Evolutionary conservation across 2,329 filamentous ascomycete genomes (phyloP).

Genomic region (Monosporascus sp.): DNA sequence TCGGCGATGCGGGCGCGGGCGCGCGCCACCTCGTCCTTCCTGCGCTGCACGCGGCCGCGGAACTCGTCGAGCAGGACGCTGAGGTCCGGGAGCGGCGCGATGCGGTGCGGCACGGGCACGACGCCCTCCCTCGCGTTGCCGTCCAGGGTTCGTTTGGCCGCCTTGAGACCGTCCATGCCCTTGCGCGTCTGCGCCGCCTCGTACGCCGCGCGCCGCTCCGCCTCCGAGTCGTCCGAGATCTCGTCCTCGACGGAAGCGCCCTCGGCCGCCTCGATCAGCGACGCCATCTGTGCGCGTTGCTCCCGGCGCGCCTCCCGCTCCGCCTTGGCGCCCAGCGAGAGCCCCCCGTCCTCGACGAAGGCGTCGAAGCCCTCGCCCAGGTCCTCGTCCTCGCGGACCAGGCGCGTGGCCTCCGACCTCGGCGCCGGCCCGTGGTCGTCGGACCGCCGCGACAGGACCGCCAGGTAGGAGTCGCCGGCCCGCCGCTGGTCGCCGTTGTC

Average conservation of each 20-base stretch:
- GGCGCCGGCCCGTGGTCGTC: conserved; percentile 34
- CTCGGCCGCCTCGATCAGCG: conserved; percentile 78
- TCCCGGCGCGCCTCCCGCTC: conserved; percentile 64
- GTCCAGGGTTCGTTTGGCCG: conserved; percentile 31
- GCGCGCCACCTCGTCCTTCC: conserved; percentile 50
- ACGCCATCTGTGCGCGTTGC: conserved; percentile 72
- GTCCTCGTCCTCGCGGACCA: conserved; percentile 84
- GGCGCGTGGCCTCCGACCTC: conserved; percentile 59
- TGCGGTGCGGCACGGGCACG: conserved; percentile 61
- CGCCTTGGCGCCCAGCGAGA: conserved; percentile 73
- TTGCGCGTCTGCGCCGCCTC: conserved; percentile 81
- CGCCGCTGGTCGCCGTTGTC: conserved; percentile 24
- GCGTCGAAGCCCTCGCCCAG: conserved; percentile 90
- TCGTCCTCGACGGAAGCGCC: conserved; percentile 37
- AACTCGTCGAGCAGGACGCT: conserved; percentile 63
- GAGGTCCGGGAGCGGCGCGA: conserved; percentile 73
- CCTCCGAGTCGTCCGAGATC: conserved; percentile 63
- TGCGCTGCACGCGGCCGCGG: conserved; percentile 52
- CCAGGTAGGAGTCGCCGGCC: conserved; percentile 24
- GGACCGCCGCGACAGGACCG: conserved; percentile 30
- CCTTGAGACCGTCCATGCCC: conserved; percentile 68
- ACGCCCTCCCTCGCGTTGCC: conserved; percentile 28
- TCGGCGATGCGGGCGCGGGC: conserved; percentile 53
- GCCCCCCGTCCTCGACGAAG: conserved; percentile 77
- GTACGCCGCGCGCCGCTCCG: conserved; percentile 73